Percentiles rank a stretch among this genome's conserved stretches.
Evolutionary conservation across 805 yeast genomes (phyloP).

Genomic region (Saccharomycopsis selenospora): DNA sequence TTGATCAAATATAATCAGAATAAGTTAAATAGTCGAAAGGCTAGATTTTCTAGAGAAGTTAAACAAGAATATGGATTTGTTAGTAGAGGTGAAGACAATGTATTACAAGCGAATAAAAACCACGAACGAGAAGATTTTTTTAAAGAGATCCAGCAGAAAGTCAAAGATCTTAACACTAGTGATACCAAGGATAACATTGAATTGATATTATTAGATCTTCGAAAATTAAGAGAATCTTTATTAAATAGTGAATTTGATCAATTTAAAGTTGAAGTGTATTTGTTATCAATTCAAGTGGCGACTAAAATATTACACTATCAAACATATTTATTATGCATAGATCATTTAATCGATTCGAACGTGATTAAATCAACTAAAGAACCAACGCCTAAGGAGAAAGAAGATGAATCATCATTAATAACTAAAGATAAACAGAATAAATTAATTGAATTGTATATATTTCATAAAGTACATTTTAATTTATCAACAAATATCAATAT

Average conservation of each 20-base stretch:
- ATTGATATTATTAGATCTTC: constrained; percentile 31
- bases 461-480: neutral
- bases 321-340: constrained; percentile 49
- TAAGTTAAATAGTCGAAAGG: neutral
- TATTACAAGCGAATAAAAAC: constrained; percentile 10
- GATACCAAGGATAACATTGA: constrained; percentile 18
- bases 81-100: constrained; percentile 18
- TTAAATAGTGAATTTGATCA: constrained; percentile 33
- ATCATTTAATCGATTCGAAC: constrained; percentile 24
- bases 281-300: constrained; percentile 43
- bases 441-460: neutral
- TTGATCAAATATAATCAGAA: neutral
- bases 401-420: neutral
- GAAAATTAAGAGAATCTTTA: constrained; percentile 54
- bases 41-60: constrained; percentile 3
- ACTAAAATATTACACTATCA: constrained; percentile 45
- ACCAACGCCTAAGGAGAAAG: too few species aligned
- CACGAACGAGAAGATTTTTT: constrained; percentile 17
- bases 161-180: neutral
- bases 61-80: constrained; percentile 14
- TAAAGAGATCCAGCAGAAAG: constrained; percentile 5
- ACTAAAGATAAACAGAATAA: neutral
- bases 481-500: constrained; percentile 19
- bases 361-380: constrained; percentile 25
- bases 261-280: constrained; percentile 40